Conservation (phyloP, 2,329 filamentous ascomycete genomes). For the Neonectria punicea region DNA sequence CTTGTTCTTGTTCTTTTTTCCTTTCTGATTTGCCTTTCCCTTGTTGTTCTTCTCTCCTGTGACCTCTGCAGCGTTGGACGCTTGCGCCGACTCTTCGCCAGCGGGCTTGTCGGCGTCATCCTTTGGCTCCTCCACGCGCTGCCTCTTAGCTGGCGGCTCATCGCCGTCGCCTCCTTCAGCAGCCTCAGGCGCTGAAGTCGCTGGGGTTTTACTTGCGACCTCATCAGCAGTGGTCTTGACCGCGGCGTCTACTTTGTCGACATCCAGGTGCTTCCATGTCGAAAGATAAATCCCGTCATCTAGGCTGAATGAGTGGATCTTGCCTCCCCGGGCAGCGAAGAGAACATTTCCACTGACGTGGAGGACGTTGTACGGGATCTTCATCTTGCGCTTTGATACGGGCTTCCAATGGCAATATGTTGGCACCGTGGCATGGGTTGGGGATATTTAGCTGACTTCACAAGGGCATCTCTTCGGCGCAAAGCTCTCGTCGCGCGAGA, state of each 20-base stretch:
- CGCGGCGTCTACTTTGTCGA: constrained; percentile 47
- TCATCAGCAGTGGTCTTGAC: constrained; percentile 35
- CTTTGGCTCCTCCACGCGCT: constrained; percentile 44
- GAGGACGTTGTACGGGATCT: constrained; percentile 74
- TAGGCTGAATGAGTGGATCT: constrained; percentile 74
- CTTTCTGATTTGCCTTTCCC: constrained; percentile 40
- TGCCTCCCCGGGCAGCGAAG: constrained; percentile 78
- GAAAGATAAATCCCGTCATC: constrained; percentile 67
- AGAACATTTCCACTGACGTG: constrained; percentile 66
- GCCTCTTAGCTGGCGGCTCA: constrained; percentile 51
- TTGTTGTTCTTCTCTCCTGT: constrained; percentile 26
- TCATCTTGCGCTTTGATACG: constrained; percentile 47
- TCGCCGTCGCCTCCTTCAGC: constrained; percentile 35
- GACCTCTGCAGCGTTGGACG: constrained; percentile 13
- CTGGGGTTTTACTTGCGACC: constrained; percentile 25
- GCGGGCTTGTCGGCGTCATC: constrained; percentile 32
- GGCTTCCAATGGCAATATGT: constrained; percentile 8
- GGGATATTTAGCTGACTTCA: constrained; percentile 19
- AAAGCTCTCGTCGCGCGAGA: constrained; percentile 32
- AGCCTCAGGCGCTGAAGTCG: constrained; percentile 14
- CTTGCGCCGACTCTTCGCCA: constrained; percentile 32
- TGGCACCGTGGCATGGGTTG: constrained; percentile 10
- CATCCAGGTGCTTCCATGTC: constrained; percentile 67
- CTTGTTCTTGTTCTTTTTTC: constrained; percentile 47
- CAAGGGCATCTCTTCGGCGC: constrained; percentile 15